Evolutionary conservation across 305 asterid genomes (phyloP).

Genomic region (Ilex paraguariensis): DNA sequence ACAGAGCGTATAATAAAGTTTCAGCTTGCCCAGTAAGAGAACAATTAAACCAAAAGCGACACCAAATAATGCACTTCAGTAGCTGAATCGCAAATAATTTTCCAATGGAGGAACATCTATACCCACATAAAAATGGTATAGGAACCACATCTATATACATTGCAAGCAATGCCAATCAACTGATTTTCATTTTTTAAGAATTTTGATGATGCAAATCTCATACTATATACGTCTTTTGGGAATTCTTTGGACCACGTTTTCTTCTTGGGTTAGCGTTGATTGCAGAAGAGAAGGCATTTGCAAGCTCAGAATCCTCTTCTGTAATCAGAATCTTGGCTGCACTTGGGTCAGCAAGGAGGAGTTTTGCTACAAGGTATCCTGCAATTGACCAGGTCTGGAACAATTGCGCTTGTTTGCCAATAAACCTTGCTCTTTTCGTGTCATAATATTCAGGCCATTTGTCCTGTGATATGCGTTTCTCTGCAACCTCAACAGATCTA

Average conservation of each 20-base stretch:
- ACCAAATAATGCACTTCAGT: no score
- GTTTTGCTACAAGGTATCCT: slow-evolving; percentile 64
- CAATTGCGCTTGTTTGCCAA: slow-evolving; percentile 61
- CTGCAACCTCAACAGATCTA: slow-evolving; percentile 55
- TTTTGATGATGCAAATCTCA: slow-evolving; percentile 14
- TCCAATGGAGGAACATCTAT: no score
- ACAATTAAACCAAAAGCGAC: no score
- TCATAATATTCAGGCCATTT: slow-evolving; percentile 81
- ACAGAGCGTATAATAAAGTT: no score
- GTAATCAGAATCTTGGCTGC: slow-evolving; percentile 49
- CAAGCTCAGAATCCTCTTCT: slow-evolving; percentile 62
- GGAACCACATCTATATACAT: no score
- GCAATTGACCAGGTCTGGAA: slow-evolving; percentile 78
- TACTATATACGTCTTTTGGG: slow-evolving; percentile 43
- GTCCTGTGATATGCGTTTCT: slow-evolving; percentile 53
- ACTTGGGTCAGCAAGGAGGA: slow-evolving; percentile 43
- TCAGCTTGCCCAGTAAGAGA: no score
- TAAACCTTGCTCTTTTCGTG: slow-evolving; percentile 58
- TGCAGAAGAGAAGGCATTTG: slow-evolving; percentile 59
- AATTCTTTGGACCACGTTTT: slow-evolving; percentile 56
- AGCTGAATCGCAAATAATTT: no score
- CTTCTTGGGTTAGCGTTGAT: slow-evolving; percentile 51
- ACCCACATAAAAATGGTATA: no score
- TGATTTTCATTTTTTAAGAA: no score
- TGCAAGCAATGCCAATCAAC: no score